Percentiles rank a stretch among this genome's conserved stretches.
These are phyloP conservation scores for Fusarium sp. DNA, from an alignment of 2,329 filamentous ascomycete genomes.

Conservation along the genomic window DNA sequence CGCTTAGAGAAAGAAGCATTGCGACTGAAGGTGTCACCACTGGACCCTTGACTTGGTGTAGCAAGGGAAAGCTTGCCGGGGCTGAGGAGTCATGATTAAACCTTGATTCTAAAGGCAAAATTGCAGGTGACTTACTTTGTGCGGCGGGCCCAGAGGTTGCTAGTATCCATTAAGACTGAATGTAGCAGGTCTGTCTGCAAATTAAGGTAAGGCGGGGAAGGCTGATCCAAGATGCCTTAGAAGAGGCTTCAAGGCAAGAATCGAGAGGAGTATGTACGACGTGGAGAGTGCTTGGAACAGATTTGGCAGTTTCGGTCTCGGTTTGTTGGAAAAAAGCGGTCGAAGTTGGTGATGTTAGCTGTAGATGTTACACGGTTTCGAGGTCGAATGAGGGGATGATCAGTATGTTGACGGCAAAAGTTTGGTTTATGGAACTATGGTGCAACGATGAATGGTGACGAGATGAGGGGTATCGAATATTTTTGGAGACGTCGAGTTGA, in stretches of 20 bases:
- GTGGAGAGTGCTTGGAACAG: not conserved
- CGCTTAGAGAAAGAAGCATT: slow-evolving; percentile 75
- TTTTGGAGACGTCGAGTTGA: slow-evolving; percentile 3
- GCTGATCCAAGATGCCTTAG: slow-evolving; percentile 39
- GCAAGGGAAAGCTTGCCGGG: slow-evolving; percentile 91
- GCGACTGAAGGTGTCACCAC: slow-evolving; percentile 69
- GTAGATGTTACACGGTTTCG: slow-evolving; percentile 34
- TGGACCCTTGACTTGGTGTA: slow-evolving; percentile 71
- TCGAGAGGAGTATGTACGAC: slow-evolving; percentile 15
- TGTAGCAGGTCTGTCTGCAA: slow-evolving; percentile 42
- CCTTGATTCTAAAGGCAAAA: slow-evolving; percentile 3
- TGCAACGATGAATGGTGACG: not conserved
- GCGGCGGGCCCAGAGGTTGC: slow-evolving; percentile 80
- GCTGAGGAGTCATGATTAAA: slow-evolving; percentile 58
- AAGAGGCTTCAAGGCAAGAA: slow-evolving; percentile 11
- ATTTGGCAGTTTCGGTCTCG: not conserved
- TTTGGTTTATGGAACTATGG: slow-evolving; percentile 19
- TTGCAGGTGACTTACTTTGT: slow-evolving; percentile 72
- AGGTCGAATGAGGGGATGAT: slow-evolving; percentile 38
- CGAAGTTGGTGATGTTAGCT: slow-evolving; percentile 32
- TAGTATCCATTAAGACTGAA: slow-evolving; percentile 64
- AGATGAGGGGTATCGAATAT: slow-evolving; percentile 19
- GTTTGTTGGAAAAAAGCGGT: slow-evolving; percentile 8
- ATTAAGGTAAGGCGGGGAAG: slow-evolving; percentile 42
- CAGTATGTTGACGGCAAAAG: slow-evolving; percentile 21